Percentiles rank a stretch among this genome's conserved stretches.
Conservation (phyloP, 2,329 filamentous ascomycete species). For the Blastomyces gilchristii region DNA sequence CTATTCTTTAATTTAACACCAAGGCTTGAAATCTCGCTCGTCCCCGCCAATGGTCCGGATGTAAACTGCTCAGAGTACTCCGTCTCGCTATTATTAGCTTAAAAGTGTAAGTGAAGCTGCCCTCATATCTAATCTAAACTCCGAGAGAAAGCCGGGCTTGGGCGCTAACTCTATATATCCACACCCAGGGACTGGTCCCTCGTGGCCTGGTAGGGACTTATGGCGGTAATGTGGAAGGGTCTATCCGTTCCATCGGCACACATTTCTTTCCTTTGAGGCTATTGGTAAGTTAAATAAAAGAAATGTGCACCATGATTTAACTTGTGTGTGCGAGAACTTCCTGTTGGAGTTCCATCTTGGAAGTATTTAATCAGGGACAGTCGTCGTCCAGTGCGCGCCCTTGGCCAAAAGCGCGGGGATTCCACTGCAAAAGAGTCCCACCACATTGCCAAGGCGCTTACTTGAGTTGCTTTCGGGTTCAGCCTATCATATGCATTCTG, state of each 20-base stretch:
- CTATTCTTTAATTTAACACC: neutral
- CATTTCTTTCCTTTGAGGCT: neutral
- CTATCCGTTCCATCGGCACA: neutral
- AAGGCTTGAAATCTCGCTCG: neutral
- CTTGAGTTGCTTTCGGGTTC: neutral
- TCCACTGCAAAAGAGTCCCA: neutral
- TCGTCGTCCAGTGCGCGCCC: neutral
- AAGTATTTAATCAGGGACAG: neutral
- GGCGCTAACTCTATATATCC: neutral
- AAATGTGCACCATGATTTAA: neutral
- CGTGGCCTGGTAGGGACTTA: neutral
- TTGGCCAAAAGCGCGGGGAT: neutral
- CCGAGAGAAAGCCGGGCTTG: neutral
- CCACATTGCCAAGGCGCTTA: neutral
- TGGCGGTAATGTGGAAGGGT: neutral
- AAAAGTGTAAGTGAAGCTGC: neutral
- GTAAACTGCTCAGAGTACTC: neutral
- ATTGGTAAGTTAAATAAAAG: neutral
- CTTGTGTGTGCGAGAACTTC: neutral
- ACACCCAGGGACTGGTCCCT: neutral
- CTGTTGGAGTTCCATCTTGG: neutral
- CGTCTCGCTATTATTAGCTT: neutral
- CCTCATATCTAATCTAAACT: neutral
- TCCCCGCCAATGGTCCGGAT: neutral
- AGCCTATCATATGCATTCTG: conserved; percentile 5